Evolutionary conservation across 148 eudicot species (phyloP).

Genomic region (Rhododendron ovatum): DNA sequence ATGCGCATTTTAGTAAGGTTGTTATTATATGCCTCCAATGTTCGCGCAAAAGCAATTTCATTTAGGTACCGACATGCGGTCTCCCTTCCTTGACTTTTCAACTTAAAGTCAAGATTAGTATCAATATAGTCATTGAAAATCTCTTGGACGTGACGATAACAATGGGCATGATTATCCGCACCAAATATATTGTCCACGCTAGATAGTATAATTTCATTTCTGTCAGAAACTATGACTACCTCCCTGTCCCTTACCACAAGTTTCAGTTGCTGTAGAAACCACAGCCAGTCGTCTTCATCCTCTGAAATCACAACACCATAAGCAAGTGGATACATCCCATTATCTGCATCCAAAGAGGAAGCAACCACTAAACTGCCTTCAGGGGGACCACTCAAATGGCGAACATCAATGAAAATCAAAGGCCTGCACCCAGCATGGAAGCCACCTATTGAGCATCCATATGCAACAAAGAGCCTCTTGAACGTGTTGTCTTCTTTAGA

Average conservation of each 20-base stretch:
- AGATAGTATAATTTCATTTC: neutral
- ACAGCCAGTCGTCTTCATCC: neutral
- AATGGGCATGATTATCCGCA: constrained; percentile 4
- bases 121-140: constrained; percentile 2
- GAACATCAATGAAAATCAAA: constrained; percentile 6
- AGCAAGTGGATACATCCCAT: constrained; percentile 12
- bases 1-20: neutral
- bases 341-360: constrained; percentile 9
- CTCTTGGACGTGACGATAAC: constrained; percentile 1
- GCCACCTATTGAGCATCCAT: constrained; percentile 7
- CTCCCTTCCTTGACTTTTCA: constrained; percentile 3
- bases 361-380: constrained; percentile 3
- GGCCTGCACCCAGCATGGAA: constrained; percentile 11
- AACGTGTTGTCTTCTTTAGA: constrained; percentile 4
- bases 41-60: constrained; percentile 6
- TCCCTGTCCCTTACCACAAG: constrained; percentile 1
- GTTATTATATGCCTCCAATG: constrained; percentile 5
- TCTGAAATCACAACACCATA: constrained; percentile 6
- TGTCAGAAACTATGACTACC: constrained; percentile 9
- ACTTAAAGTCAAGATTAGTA: neutral
- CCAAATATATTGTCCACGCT: constrained; percentile 6
- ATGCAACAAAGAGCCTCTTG: constrained; percentile 7
- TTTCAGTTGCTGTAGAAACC: constrained; percentile 9
- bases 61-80: constrained; percentile 6
- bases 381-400: neutral